phyloP scores from a whole-genome alignment of 306 rosid genomes.

The Vigna mungo region DNA sequence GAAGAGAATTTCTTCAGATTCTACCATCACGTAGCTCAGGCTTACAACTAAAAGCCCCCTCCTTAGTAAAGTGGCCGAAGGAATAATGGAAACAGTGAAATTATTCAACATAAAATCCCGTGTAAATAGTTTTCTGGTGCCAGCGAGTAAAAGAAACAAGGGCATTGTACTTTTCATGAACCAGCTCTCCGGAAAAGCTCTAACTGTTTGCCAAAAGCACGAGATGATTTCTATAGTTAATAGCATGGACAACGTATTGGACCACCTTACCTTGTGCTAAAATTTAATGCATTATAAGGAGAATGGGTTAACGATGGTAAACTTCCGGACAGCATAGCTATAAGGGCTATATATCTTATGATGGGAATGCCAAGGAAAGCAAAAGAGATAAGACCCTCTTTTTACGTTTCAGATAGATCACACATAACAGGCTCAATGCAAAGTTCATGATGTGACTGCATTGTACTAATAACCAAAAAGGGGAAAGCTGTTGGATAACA shows the following conservation, averaged over 20 bases:
- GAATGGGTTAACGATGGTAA: not conserved
- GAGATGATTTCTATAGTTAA: not conserved
- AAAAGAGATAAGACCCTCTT: not conserved
- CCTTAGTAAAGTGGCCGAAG: not conserved
- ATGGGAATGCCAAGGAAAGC: not conserved
- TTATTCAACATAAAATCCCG: conserved; percentile 6
- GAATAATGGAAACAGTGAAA: not conserved
- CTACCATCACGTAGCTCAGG: not conserved
- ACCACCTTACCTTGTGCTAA: not conserved
- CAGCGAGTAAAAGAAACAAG: not conserved
- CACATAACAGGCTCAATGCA: not conserved
- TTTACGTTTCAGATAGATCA: conserved; percentile 17
- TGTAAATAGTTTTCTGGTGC: not conserved
- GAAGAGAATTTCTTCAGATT: not conserved
- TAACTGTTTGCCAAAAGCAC: not conserved
- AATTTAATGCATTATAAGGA: not conserved
- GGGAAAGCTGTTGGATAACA: not conserved
- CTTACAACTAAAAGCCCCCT: not conserved
- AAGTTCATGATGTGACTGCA: conserved; percentile 10
- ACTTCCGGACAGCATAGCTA: not conserved
- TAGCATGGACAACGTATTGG: not conserved
- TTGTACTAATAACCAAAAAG: not conserved
- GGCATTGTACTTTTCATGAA: not conserved
- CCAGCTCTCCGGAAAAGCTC: not conserved
- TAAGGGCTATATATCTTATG: not conserved